These are phyloP conservation scores for Lagenidium sp. DNA, from an alignment of 352 stramenopile species.

Conservation along the genomic window DNA sequence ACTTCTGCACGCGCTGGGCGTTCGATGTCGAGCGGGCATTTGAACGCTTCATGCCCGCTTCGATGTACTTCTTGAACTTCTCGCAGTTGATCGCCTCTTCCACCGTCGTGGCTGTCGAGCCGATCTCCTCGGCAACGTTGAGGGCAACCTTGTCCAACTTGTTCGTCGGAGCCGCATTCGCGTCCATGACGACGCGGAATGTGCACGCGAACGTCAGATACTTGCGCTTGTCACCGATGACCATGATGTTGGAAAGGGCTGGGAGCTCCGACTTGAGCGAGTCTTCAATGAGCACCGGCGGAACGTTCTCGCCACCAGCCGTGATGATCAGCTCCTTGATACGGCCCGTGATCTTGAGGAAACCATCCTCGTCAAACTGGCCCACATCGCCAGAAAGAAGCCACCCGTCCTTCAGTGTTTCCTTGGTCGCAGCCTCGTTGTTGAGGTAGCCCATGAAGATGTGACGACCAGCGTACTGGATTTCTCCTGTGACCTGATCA, in stretches of 20 bases:
- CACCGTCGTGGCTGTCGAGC: slow-evolving; percentile 61
- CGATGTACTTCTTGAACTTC: slow-evolving; percentile 73
- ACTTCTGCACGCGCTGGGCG: slow-evolving; percentile 71
- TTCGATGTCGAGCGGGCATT: slow-evolving; percentile 43
- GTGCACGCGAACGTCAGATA: slow-evolving; percentile 87
- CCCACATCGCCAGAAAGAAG: slow-evolving; percentile 89
- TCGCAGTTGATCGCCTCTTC: slow-evolving; percentile 54
- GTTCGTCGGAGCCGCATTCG: slow-evolving; percentile 43
- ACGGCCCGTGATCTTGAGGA: slow-evolving; percentile 87
- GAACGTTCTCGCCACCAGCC: slow-evolving; percentile 88
- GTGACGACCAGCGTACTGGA: slow-evolving; percentile 57
- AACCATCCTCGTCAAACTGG: slow-evolving; percentile 75
- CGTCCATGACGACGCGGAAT: slow-evolving; percentile 57
- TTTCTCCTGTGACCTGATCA: slow-evolving; percentile 35
- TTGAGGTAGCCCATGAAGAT: slow-evolving; percentile 75
- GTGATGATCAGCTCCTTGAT: slow-evolving; percentile 95
- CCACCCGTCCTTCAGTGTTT: slow-evolving; percentile 81
- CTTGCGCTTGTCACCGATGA: slow-evolving; percentile 87
- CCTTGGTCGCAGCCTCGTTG: slow-evolving; percentile 36
- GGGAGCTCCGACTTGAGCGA: slow-evolving; percentile 76
- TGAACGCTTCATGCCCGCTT: slow-evolving; percentile 49
- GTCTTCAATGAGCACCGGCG: slow-evolving; percentile 84
- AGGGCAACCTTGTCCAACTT: slow-evolving; percentile 69
- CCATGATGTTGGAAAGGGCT: slow-evolving; percentile 80
- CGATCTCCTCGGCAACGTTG: slow-evolving; percentile 46